phyloP scores from a whole-genome alignment of 495 filamentous ascomycete genomes.

The Aspergillus baeticus region DNA sequence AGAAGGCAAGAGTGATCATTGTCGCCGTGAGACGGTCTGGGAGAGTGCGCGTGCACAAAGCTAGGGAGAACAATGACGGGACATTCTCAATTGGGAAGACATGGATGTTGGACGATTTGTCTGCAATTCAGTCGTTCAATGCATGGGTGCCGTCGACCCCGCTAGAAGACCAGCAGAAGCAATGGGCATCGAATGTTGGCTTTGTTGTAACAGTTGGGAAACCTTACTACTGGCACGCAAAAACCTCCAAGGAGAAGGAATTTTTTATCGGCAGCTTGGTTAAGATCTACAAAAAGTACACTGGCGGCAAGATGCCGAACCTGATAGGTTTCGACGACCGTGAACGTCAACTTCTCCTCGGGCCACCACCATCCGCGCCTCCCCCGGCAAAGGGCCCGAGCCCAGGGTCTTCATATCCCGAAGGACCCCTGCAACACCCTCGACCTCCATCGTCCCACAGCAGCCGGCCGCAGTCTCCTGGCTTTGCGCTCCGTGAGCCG shows the following conservation, averaged over 20 bases:
- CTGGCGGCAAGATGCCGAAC: slow-evolving; percentile 76
- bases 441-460: slow-evolving; percentile 24
- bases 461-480: slow-evolving; percentile 27
- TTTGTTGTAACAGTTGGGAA: slow-evolving; percentile 91
- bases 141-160: slow-evolving; percentile 48
- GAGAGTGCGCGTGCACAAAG: slow-evolving; percentile 93
- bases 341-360: slow-evolving; percentile 71
- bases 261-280: slow-evolving; percentile 94
- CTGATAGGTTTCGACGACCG: slow-evolving; percentile 78
- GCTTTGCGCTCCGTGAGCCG: slow-evolving; percentile 16
- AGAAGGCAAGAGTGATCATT: slow-evolving; percentile 88
- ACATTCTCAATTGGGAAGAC: slow-evolving; percentile 98
- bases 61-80: slow-evolving; percentile 89
- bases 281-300: slow-evolving; percentile 96
- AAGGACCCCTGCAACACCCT: slow-evolving; percentile 32
- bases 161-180: slow-evolving; percentile 63
- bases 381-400: slow-evolving; percentile 33
- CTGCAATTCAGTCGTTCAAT: slow-evolving; percentile 73
- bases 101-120: slow-evolving; percentile 89
- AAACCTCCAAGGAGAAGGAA: slow-evolving; percentile 90
- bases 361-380: slow-evolving; percentile 32
- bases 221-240: slow-evolving; percentile 95
- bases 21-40: slow-evolving; percentile 90
- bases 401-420: slow-evolving; percentile 33
- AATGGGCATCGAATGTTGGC: slow-evolving; percentile 76